These are phyloP conservation scores for Trichoderma sp. DNA, from an alignment of 2,329 filamentous ascomycete genomes.

Conservation along the genomic window DNA sequence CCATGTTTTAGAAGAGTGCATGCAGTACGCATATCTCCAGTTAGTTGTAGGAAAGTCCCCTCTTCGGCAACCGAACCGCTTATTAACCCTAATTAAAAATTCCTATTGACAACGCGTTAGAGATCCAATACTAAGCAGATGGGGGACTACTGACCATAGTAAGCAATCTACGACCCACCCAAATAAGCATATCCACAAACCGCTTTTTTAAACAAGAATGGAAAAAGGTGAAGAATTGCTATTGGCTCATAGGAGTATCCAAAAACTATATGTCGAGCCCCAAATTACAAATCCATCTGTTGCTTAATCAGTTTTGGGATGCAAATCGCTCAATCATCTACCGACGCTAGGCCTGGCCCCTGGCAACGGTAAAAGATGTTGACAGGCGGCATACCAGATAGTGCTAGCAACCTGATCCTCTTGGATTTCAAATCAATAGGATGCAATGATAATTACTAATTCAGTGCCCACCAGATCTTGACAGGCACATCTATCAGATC, in stretches of 20 bases:
- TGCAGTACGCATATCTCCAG: not conserved
- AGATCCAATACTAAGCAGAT: not conserved
- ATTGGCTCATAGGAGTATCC: not conserved
- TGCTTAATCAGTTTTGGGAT: not conserved
- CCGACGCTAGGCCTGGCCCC: not conserved
- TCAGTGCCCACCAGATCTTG: not conserved
- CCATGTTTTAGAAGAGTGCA: not conserved
- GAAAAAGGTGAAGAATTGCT: not conserved
- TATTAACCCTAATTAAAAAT: not conserved
- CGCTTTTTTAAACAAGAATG: not conserved
- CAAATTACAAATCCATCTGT: not conserved
- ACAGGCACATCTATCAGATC: not conserved
- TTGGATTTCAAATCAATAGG: not conserved
- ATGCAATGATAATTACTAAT: not conserved
- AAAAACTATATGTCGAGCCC: not conserved
- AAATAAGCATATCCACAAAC: not conserved
- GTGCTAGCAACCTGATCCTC: not conserved
- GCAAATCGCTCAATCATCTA: not conserved
- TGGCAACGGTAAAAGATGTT: not conserved
- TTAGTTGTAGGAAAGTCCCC: not conserved
- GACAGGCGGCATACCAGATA: not conserved
- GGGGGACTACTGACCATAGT: not conserved
- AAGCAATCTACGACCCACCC: not conserved
- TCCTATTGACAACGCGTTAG: not conserved
- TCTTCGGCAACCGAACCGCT: not conserved